phyloP scores from a whole-genome alignment of 2,329 filamentous ascomycete species.

The Cladosporium cucumerinum region DNA sequence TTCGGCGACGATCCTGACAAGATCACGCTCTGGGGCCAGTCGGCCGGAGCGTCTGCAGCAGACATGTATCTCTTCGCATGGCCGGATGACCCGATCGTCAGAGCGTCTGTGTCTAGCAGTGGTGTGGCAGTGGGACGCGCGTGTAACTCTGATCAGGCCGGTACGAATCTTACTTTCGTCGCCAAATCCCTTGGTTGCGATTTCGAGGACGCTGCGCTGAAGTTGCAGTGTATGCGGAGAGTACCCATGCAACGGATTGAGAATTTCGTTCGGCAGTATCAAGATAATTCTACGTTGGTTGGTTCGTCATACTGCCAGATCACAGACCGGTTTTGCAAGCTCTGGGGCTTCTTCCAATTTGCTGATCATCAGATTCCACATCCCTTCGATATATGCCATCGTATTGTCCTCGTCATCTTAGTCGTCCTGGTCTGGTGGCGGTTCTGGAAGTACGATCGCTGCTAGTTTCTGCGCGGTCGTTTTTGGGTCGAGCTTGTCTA shows the following conservation, averaged over 20 bases:
- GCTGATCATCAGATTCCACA: not conserved
- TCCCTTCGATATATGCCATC: not conserved
- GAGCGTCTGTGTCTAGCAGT: not conserved
- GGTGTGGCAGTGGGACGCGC: not conserved
- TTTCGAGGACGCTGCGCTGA: conserved; percentile 22
- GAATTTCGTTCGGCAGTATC: conserved; percentile 33
- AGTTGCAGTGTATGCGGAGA: conserved; percentile 39
- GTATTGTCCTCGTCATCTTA: not conserved
- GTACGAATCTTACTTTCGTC: conserved; percentile 40
- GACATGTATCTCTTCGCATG: conserved; percentile 20
- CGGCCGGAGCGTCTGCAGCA: conserved; percentile 27
- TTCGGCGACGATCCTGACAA: not conserved
- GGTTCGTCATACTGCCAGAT: not conserved
- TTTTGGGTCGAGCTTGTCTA: not conserved
- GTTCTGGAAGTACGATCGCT: not conserved
- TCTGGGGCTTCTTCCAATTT: not conserved
- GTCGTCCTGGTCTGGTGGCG: not conserved
- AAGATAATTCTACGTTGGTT: conserved; percentile 25
- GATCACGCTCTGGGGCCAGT: conserved; percentile 31
- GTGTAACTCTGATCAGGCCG: conserved; percentile 22
- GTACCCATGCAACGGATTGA: conserved; percentile 32
- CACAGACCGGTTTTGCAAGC: not conserved
- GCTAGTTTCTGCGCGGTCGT: not conserved
- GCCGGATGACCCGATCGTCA: not conserved
- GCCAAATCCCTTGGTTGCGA: conserved; percentile 37